Base-by-base conservation (phyloP, 148 eudicot genomes). In the Dianthus caryophyllus region DNA sequence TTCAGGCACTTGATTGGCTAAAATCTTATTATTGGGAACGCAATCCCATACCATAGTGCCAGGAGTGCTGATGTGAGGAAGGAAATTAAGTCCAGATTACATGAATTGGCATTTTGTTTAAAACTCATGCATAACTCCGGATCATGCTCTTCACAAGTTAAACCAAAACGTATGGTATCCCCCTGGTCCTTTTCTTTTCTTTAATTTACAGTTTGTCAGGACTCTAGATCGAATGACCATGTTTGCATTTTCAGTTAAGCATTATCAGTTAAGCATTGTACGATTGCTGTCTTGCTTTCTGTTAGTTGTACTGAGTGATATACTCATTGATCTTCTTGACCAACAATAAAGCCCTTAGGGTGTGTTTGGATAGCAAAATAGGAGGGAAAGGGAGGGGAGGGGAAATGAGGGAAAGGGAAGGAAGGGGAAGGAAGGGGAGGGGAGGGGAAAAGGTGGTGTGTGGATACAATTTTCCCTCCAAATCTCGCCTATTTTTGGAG, bases 1-100 rank as follows among this genome's bases (percentile, higher is more conserved):
- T 75, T 58, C 84, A 92, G 98, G 98, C 96, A 66, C 84, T 93
- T 66, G 75, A 81, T 69, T 93, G 96, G 96, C 77, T 93, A 77
- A 83, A 85, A 71, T 81, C 83, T 50, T 82, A 84, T 69, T 93
- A 93, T 65, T 93, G 98, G 98, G 88, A 87, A 72, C 85, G 89
- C 83, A 46, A 84, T 93, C 63, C 87, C 82, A 48, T 66, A 43
- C 56, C 79, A 65, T 61, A 65, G 77, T 43, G 80, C 84, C 64
- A 64, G 59, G 73, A 77, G 69, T 59, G 67, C 78, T 46, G 76
- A 75, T 52, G 67, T 76, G 67, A 76, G 74, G 77, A 87, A 84
- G 80, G 87, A 84, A 82, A 84, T 86, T 47, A 86, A 77, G 73
- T 82, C 74, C 29, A 84, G 60, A 44, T 64, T 93, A 41, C 84